Evolutionary conservation across 1,284 basidiomycete genomes (phyloP).

Genomic region (Erythrobasidium hasegawianum): DNA sequence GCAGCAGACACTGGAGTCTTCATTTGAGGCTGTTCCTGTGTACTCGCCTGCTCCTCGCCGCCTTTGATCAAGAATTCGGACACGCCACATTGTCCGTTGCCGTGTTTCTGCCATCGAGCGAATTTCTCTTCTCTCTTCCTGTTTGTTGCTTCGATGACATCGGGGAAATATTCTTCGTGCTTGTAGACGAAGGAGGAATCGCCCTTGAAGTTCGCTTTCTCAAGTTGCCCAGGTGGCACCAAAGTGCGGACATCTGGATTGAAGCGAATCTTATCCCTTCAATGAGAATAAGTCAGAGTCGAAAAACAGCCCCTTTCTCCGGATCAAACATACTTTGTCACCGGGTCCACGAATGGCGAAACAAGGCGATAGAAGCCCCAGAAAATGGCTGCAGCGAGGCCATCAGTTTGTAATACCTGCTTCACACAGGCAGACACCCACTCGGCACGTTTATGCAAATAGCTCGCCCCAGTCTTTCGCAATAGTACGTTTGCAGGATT

Average conservation of each 20-base stretch:
- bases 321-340: slow-evolving; percentile 47
- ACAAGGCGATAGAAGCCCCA: slow-evolving; percentile 44
- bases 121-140: slow-evolving; percentile 46
- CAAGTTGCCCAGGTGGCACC: slow-evolving; percentile 41
- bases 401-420: not conserved
- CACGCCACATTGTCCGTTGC: slow-evolving; percentile 46
- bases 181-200: slow-evolving; percentile 46
- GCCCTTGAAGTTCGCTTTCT: slow-evolving; percentile 41
- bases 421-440: not conserved
- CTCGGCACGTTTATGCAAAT: slow-evolving; percentile 48
- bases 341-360: slow-evolving; percentile 50
- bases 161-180: slow-evolving; percentile 49
- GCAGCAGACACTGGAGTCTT: not conserved
- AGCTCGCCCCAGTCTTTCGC: slow-evolving; percentile 50
- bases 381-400: slow-evolving; percentile 17
- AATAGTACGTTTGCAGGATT: slow-evolving; percentile 46
- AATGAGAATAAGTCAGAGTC: not conserved
- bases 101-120: slow-evolving; percentile 47
- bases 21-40: not conserved
- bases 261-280: slow-evolving; percentile 42
- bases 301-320: slow-evolving; percentile 38
- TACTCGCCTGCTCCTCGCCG: slow-evolving; percentile 28
- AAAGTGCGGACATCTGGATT: slow-evolving; percentile 41
- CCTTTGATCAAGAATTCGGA: slow-evolving; percentile 50
- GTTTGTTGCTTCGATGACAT: slow-evolving; percentile 44